A percentile compares a stretch with the other conserved stretches of the same genome.
Evolutionary conservation across 2,329 filamentous ascomycete species (phyloP).

Genomic region (Meredithiella fracta): DNA sequence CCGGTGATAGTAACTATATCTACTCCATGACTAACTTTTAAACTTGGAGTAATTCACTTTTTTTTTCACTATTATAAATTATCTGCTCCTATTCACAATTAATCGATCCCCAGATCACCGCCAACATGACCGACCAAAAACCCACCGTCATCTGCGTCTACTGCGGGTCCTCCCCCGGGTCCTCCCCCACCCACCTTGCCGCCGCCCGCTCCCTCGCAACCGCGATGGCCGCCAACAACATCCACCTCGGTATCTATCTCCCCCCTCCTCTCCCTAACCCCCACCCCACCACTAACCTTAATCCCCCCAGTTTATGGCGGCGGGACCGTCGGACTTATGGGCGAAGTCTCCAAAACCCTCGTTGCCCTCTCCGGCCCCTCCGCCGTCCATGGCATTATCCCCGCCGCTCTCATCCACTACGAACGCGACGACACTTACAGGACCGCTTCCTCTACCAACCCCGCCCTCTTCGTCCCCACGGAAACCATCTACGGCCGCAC

Average conservation of each 20-base stretch:
- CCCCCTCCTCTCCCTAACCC: background rate
- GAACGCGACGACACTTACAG: conserved; percentile 50
- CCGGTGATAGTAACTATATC: background rate
- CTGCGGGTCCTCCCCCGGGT: conserved; percentile 69
- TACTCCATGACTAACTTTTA: background rate
- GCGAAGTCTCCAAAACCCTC: conserved; percentile 74
- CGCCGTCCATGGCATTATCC: conserved; percentile 86
- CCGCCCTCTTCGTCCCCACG: conserved; percentile 36
- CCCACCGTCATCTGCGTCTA: conserved; percentile 72
- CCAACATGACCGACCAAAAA: background rate
- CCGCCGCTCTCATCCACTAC: conserved; percentile 62
- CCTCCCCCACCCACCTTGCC: conserved; percentile 55
- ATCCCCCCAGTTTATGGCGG: conserved; percentile 65
- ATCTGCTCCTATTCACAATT: no score
- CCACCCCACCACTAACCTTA: conserved; percentile 12
- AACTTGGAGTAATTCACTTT: no score
- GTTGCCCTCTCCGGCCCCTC: conserved; percentile 66
- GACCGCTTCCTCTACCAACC: conserved; percentile 25
- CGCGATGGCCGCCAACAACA: conserved; percentile 58
- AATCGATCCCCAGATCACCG: background rate
- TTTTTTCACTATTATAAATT: no score
- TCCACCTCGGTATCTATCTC: conserved; percentile 43
- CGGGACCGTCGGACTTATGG: conserved; percentile 90
- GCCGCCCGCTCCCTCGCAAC: conserved; percentile 61
- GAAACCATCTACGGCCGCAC: conserved; percentile 59